Evolutionary conservation across 2,329 filamentous ascomycete genomes (phyloP), one percentile per base, ranked within the genome.

Genomic region (Fusarium armeniacum): DNA sequence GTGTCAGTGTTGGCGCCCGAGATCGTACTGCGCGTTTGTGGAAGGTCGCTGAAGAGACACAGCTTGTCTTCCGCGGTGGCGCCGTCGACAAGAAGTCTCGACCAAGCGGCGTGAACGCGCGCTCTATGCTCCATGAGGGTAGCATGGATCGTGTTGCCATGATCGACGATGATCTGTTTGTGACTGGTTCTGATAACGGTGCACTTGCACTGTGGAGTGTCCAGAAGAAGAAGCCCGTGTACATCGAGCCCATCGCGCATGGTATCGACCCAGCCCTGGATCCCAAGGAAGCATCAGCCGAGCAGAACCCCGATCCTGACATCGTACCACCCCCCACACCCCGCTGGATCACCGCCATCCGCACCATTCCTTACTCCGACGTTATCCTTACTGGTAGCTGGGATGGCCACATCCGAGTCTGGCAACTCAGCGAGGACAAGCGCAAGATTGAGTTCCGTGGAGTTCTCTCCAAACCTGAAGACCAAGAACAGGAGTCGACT

Each of bases 31-130:
- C 95, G 40, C 87, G 96, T 62, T 82, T 97, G 73, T 99, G 96
- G 96, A 98, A 98, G 80, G 94, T 99, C 2, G 89, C 93, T 6
- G 96, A 99, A 75, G 95, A 99, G 82, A 93, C 92, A 2, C 96
- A 99, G 78, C 87, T 99, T 9, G 94, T 98, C 3, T 99, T 98
- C 81, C 91, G 95, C 49, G 95, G 94, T 61, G 93, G 94, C 67
- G 91, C 90, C 43, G 83, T 85, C 28, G 85, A 86, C 67, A 87
- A 86, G 73, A 88, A 87, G 73, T 76, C 77, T 35, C 75, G 76
- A 5, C 74, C 78, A 5, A 65, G 47, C 11, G 77, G 78, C 63
- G 70, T 84, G 16, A 81, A 86, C 68, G 83, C 85, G 5, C 82
- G 82, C n/a, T 87, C 85, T 3, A 78, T 86, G n/a, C 83, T 86